A percentile compares a stretch with the other conserved stretches of the same genome.
phyloP scores from a whole-genome alignment of 371 early-diverging fungal genomes.

The Lichtheimia ramosa region DNA sequence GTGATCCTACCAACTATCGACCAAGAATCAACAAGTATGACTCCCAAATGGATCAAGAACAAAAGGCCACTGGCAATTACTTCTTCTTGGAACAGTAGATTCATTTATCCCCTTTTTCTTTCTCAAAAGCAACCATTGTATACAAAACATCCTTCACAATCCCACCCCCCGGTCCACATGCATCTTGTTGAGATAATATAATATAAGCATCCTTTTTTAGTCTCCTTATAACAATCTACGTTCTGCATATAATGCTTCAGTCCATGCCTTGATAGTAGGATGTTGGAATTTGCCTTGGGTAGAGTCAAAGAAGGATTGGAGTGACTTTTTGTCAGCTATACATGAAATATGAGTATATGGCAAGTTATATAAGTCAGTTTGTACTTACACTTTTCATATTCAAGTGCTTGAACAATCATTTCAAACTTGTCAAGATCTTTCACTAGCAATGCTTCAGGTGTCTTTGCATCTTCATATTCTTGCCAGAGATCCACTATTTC shows the following conservation, averaged over 20 bases:
- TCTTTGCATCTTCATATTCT: conserved; percentile 84
- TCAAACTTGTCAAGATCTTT: conserved; percentile 95
- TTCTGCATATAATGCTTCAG: conserved; percentile 71
- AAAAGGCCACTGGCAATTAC: conserved; percentile 93
- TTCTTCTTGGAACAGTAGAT: conserved; percentile 85
- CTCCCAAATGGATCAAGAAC: conserved; percentile 98
- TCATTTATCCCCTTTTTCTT: neutral
- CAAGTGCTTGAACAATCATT: conserved; percentile 91
- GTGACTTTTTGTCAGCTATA: conserved; percentile 61
- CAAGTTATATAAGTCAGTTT: neutral
- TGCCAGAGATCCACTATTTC: conserved; percentile 81
- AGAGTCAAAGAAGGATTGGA: conserved; percentile 82
- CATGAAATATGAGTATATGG: neutral
- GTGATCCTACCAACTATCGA: conserved; percentile 98
- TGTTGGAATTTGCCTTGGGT: conserved; percentile 79
- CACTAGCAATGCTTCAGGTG: conserved; percentile 81
- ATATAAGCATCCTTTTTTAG: neutral
- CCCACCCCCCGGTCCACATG: no score
- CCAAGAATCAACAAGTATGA: conserved; percentile 99
- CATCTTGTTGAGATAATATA: neutral
- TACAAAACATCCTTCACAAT: no score
- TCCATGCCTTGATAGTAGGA: conserved; percentile 83
- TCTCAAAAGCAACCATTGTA: neutral
- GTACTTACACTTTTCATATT: conserved; percentile 82
- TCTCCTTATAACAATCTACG: conserved; percentile 18